Evolutionary conservation across 1,139 yeast species (phyloP).

Genomic region (Hemisphaericaspora xylanilytica): DNA sequence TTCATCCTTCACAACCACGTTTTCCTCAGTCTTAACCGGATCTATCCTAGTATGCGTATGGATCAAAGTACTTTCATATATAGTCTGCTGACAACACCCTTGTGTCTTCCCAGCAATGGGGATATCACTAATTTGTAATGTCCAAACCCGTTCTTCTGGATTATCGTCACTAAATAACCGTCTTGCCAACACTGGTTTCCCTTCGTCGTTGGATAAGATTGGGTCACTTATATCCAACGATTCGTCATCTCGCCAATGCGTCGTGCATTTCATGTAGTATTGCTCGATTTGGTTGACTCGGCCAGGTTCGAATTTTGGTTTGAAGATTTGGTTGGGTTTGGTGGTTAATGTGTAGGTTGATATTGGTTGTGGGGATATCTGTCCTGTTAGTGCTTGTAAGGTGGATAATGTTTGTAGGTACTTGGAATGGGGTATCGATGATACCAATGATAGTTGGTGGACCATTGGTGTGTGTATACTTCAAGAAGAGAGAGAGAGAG

Average conservation of each 20-base stretch:
- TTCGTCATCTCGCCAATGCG: constrained; percentile 41
- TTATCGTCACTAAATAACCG: constrained; percentile 31
- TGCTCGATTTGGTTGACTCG: constrained; percentile 51
- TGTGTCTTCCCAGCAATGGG: constrained; percentile 84
- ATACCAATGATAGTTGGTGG: constrained; percentile 43
- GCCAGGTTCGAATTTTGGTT: constrained; percentile 50
- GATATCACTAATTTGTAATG: constrained; percentile 69
- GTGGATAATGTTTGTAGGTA: constrained; percentile 45
- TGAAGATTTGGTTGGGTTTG: constrained; percentile 43
- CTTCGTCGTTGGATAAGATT: constrained; percentile 18
- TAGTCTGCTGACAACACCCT: constrained; percentile 60
- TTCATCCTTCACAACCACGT: constrained; percentile 5
- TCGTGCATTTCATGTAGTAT: constrained; percentile 44
- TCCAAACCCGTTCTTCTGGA: constrained; percentile 49
- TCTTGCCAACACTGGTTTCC: constrained; percentile 23
- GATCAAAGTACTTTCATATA: constrained; percentile 63
- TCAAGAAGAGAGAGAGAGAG: no score
- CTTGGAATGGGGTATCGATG: constrained; percentile 41
- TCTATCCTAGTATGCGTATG: constrained; percentile 37
- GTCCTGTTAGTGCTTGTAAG: constrained; percentile 45
- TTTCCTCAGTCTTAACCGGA: neutral
- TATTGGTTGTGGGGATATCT: constrained; percentile 36
- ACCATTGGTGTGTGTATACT: constrained; percentile 40
- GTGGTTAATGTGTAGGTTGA: constrained; percentile 45
- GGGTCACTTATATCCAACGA: constrained; percentile 32